phyloP scores from a whole-genome alignment of 768 basidiomycete genomes.

The Tulasnella sp. region DNA sequence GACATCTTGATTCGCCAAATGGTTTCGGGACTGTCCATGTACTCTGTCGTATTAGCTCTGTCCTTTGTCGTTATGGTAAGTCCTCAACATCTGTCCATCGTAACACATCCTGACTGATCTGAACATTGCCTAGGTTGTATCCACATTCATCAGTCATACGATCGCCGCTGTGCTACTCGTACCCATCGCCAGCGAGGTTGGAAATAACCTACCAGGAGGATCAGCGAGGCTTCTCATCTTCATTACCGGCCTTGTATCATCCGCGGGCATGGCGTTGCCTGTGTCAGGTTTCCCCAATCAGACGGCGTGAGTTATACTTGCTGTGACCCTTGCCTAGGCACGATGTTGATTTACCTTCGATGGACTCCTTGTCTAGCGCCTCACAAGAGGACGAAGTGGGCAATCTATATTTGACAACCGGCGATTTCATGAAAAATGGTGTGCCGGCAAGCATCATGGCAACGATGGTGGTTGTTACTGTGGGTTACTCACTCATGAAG shows the following conservation, averaged over 20 bases:
- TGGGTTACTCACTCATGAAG: constrained; percentile 72
- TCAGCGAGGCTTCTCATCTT: constrained; percentile 83
- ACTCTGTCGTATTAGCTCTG: constrained; percentile 60
- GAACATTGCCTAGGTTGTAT: constrained; percentile 61
- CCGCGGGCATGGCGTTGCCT: constrained; percentile 95
- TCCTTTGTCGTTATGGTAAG: constrained; percentile 60
- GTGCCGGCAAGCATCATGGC: constrained; percentile 91
- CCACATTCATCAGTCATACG: constrained; percentile 95
- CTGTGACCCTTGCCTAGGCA: neutral
- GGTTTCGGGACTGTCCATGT: constrained; percentile 52
- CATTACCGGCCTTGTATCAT: constrained; percentile 85
- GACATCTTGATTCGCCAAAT: constrained; percentile 49
- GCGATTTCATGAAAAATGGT: constrained; percentile 89
- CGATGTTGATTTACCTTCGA: neutral
- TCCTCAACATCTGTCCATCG: constrained; percentile 14
- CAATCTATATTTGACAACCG: constrained; percentile 68
- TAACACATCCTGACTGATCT: constrained; percentile 20
- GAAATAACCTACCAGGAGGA: constrained; percentile 53
- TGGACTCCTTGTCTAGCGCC: constrained; percentile 38
- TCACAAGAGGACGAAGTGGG: constrained; percentile 94
- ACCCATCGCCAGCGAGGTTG: constrained; percentile 88
- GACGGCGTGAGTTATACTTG: constrained; percentile 59
- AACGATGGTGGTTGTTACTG: constrained; percentile 70
- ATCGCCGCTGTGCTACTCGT: constrained; percentile 96
- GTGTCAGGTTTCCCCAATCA: constrained; percentile 99